phyloP scores from a whole-genome alignment of 2,329 filamentous ascomycete genomes.

The Botrytis fragariae region DNA sequence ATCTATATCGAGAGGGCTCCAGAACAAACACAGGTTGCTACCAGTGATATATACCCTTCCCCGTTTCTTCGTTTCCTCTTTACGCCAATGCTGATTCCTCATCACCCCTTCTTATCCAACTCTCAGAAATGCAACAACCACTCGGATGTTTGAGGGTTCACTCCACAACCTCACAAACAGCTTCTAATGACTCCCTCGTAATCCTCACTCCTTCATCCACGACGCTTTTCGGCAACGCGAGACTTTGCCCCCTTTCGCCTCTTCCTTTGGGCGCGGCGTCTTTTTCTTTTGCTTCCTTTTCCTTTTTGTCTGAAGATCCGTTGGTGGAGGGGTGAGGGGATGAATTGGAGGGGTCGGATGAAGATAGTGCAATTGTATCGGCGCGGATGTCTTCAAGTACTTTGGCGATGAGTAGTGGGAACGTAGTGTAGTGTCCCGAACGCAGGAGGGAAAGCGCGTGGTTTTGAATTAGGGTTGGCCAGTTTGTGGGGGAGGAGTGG shows the following conservation, averaged over 20 bases:
- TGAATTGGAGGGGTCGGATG: not conserved
- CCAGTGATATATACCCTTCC: not conserved
- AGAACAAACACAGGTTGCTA: not conserved
- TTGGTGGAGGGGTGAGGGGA: not conserved
- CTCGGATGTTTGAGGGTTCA: not conserved
- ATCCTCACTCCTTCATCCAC: slow-evolving; percentile 61
- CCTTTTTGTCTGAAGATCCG: slow-evolving; percentile 20
- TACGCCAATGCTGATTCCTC: not conserved
- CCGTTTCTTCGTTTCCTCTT: not conserved
- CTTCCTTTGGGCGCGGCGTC: slow-evolving; percentile 19
- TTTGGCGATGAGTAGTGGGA: slow-evolving; percentile 58
- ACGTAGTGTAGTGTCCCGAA: slow-evolving; percentile 57
- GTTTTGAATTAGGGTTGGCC: slow-evolving; percentile 58
- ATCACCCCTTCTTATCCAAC: not conserved
- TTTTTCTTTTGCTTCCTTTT: slow-evolving; percentile 9
- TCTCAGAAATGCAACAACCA: not conserved
- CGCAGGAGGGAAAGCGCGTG: slow-evolving; percentile 61
- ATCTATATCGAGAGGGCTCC: not conserved
- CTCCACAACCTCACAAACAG: slow-evolving; percentile 37
- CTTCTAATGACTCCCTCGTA: slow-evolving; percentile 57
- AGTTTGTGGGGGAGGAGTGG: slow-evolving; percentile 58
- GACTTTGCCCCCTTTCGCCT: slow-evolving; percentile 36
- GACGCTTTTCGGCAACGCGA: slow-evolving; percentile 59
- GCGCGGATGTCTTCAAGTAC: slow-evolving; percentile 57
- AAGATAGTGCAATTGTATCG: slow-evolving; percentile 32